These are phyloP conservation scores for Remersonia thermophila DNA, from an alignment of 2,329 filamentous ascomycete species.

Conservation along the genomic window DNA sequence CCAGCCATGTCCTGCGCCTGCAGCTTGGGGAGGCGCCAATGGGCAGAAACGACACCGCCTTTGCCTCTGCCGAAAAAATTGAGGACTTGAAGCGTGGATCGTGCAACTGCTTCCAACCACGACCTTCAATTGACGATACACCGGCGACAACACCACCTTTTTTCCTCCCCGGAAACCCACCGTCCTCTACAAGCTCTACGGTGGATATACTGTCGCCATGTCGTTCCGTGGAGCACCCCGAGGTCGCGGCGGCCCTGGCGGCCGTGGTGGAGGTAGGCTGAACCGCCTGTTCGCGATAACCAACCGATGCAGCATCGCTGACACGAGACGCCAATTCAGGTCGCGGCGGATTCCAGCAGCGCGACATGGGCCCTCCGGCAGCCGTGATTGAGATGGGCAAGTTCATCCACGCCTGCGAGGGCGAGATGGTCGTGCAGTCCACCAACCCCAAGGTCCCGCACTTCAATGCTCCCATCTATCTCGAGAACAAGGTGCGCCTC, in stretches of 20 bases:
- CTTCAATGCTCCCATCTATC: constrained; percentile 98
- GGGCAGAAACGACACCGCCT: constrained; percentile 11
- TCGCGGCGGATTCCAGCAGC: constrained; percentile 47
- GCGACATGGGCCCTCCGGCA: constrained; percentile 50
- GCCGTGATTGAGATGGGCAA: constrained; percentile 73
- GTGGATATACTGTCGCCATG: constrained; percentile 29
- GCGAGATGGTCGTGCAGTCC: constrained; percentile 94
- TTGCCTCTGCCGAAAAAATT: constrained; percentile 12
- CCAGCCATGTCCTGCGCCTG: too few species aligned
- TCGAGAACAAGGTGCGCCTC: constrained; percentile 77
- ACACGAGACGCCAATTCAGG: constrained; percentile 34
- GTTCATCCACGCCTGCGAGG: constrained; percentile 90
- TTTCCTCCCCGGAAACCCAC: constrained; percentile 4
- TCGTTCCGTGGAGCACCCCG: constrained; percentile 48
- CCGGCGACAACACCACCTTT: constrained; percentile 4
- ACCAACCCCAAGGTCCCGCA: constrained; percentile 93
- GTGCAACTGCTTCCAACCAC: background rate
- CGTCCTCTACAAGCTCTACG: constrained; percentile 9
- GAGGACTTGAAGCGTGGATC: background rate
- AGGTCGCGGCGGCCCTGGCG: constrained; percentile 37
- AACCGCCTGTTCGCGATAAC: too few species aligned
- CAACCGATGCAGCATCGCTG: too few species aligned
- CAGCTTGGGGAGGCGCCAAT: too few species aligned
- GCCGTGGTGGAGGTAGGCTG: too few species aligned
- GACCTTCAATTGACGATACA: constrained; percentile 6